A percentile compares a stretch with the other conserved stretches of the same genome.
Evolutionary conservation across 1,139 yeast species (phyloP).

Genomic region (Pichia inconspicua): DNA sequence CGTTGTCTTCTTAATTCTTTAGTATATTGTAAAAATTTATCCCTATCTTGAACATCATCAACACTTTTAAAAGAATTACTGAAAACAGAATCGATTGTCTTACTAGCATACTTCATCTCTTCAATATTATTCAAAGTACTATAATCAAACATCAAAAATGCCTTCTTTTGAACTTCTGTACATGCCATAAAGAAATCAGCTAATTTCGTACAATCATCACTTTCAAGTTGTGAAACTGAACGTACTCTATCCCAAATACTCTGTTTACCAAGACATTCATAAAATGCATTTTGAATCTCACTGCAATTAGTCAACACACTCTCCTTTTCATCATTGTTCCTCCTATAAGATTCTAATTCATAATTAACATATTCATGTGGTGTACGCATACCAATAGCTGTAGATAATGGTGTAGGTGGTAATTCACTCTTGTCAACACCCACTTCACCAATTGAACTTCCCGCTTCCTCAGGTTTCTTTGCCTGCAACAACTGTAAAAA

Average conservation of each 20-base stretch:
- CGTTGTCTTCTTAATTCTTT: constrained; percentile 23
- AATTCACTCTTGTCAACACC: neutral
- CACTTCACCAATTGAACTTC: neutral
- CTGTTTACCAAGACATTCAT: constrained; percentile 21
- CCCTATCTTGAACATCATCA: constrained; percentile 23
- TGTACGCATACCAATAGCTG: constrained; percentile 4
- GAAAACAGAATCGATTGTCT: constrained; percentile 23
- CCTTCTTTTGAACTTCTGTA: constrained; percentile 24
- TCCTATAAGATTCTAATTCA: constrained; percentile 21
- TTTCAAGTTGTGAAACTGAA: constrained; percentile 15
- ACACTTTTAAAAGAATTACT: constrained; percentile 18
- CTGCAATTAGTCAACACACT: constrained; percentile 27
- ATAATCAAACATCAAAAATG: constrained; percentile 27
- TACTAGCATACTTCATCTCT: constrained; percentile 23
- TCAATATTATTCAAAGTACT: constrained; percentile 20
- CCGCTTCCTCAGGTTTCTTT: neutral
- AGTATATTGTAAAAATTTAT: constrained; percentile 18
- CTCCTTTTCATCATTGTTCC: constrained; percentile 23
- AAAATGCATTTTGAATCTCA: constrained; percentile 24
- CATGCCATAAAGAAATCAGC: constrained; percentile 26
- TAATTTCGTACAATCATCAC: constrained; percentile 20
- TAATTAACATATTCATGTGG: constrained; percentile 11
- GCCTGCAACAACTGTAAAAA: constrained; percentile 7
- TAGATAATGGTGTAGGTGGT: constrained; percentile 7
- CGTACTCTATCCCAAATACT: constrained; percentile 13